These are phyloP conservation scores for Mycosphaerella sp. DNA, from an alignment of 2,329 filamentous ascomycete genomes.

Conservation along the genomic window DNA sequence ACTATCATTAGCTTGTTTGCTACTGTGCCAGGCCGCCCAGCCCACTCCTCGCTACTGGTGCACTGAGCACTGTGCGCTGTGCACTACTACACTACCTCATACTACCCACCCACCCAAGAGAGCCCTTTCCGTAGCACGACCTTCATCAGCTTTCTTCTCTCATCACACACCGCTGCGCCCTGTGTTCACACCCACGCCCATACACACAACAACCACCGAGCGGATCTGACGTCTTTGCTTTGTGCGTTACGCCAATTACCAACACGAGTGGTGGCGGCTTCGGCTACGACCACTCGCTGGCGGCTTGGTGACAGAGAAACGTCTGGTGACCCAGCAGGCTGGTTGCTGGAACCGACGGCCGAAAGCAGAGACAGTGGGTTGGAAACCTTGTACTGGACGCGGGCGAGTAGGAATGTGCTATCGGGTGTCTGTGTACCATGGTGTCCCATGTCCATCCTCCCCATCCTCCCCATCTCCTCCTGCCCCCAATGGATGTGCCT, in stretches of 20 bases:
- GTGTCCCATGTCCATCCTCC: too few species aligned
- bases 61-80: neutral
- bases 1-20: constrained; percentile 6
- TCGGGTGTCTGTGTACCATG: neutral
- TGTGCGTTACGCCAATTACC: neutral
- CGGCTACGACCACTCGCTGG: constrained; percentile 1
- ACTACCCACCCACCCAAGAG: neutral
- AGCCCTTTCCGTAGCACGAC: neutral
- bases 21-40: neutral
- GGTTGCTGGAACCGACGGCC: constrained; percentile 6
- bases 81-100: too few species aligned
- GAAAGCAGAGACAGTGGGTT: neutral
- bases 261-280: neutral
- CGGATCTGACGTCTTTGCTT: neutral
- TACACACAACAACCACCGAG: neutral
- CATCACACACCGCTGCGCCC: constrained; percentile 6
- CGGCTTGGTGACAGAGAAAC: neutral
- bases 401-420: neutral
- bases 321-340: constrained; percentile 6
- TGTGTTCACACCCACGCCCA: neutral
- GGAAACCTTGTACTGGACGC: neutral
- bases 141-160: neutral
- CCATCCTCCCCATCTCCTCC: too few species aligned
- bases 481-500: too few species aligned
- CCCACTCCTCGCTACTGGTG: neutral